Conservation (phyloP, 768 basidiomycete species). For the Termitomyces sp. region DNA sequence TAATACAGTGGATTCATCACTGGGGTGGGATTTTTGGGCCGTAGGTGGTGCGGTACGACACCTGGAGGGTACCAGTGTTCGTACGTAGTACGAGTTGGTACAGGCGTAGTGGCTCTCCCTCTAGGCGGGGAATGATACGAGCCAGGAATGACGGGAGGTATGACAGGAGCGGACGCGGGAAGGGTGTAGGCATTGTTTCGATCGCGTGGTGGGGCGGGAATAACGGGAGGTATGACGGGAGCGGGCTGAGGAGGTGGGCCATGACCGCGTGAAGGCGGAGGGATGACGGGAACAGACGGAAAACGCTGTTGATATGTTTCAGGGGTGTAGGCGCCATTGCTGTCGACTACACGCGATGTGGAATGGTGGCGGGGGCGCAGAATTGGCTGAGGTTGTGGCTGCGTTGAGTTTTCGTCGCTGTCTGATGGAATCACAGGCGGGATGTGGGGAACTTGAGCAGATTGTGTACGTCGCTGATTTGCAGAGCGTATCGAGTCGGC, state of each 20-base stretch:
- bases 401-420: not conserved
- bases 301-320: not conserved
- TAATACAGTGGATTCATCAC: not conserved
- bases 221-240: not conserved
- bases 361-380: not conserved
- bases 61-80: slow-evolving; percentile 3
- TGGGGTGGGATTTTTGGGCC: not conserved
- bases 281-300: not conserved
- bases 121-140: not conserved
- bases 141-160: not conserved
- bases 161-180: not conserved
- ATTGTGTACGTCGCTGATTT: too few species aligned
- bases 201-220: not conserved
- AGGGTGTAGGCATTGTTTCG: too few species aligned
- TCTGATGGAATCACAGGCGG: not conserved
- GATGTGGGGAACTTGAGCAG: not conserved
- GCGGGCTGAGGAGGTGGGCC: too few species aligned
- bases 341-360: not conserved
- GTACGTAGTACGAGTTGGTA: not conserved
- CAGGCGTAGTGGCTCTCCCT: not conserved
- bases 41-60: not conserved
- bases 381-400: too few species aligned
- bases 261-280: not conserved
- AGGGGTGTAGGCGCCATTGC: not conserved
- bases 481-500: not conserved